Conservation (phyloP, 179 eudicot genomes). For the Drosera spatulata region DNA sequence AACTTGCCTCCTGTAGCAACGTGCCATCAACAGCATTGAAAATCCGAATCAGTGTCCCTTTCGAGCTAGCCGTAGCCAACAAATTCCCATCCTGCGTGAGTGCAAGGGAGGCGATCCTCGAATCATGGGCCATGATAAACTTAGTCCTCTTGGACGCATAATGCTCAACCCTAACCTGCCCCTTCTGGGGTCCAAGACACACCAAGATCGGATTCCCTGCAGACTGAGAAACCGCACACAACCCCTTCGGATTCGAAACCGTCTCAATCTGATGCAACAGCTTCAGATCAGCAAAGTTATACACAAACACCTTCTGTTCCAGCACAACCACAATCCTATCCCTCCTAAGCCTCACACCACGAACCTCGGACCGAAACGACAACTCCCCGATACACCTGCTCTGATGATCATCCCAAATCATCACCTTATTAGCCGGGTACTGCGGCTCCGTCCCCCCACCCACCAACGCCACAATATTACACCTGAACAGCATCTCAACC, state of each 20-base stretch:
- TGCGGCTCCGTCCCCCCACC: conserved; percentile 54
- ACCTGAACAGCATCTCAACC: conserved; percentile 72
- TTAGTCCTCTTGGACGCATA: conserved; percentile 45
- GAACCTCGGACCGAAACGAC: conserved; percentile 51
- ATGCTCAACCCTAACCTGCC: conserved; percentile 81
- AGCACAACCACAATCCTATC: conserved; percentile 56
- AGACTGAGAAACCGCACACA: conserved; percentile 56
- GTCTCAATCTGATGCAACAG: conserved; percentile 68
- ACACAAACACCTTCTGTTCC: conserved; percentile 48
- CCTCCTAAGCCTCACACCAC: conserved; percentile 44
- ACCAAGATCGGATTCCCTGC: conserved; percentile 42
- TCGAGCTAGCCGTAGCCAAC: conserved; percentile 75
- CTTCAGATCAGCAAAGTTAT: conserved; percentile 60
- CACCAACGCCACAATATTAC: conserved; percentile 48
- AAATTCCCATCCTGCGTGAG: conserved; percentile 54
- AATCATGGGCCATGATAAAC: conserved; percentile 68
- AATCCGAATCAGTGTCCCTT: conserved; percentile 75
- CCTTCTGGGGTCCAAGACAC: conserved; percentile 65
- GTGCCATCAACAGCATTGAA: conserved; percentile 58
- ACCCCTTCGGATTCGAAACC: conserved; percentile 60
- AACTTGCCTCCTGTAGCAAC: conserved; percentile 74
- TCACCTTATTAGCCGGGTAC: conserved; percentile 48
- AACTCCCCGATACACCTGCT: conserved; percentile 62
- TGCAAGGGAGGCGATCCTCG: conserved; percentile 48
- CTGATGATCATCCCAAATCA: conserved; percentile 81